Evolutionary conservation across 1,139 yeast genomes (phyloP).

Genomic region (Dujonia santamariae): DNA sequence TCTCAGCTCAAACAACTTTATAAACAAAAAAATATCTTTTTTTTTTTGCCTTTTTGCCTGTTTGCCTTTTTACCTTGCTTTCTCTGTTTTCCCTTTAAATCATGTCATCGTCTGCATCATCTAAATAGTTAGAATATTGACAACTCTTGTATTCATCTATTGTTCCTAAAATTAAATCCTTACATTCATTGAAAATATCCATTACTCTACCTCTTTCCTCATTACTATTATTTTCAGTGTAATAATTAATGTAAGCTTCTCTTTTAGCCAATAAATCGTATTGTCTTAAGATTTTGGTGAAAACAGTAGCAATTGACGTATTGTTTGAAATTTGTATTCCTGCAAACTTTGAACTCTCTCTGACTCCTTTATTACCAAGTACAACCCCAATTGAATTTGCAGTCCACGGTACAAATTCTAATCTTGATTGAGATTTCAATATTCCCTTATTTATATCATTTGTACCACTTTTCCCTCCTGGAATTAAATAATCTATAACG

Average conservation of each 20-base stretch:
- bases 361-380: slow-evolving; percentile 5
- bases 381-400: slow-evolving; percentile 80
- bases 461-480: slow-evolving; percentile 50
- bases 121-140: slow-evolving; percentile 53
- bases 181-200: slow-evolving; percentile 76
- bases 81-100: slow-evolving; percentile 5
- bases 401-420: slow-evolving; percentile 84
- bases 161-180: slow-evolving; percentile 65
- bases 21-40: not conserved
- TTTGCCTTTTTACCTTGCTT: not conserved
- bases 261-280: slow-evolving; percentile 78
- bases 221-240: slow-evolving; percentile 51
- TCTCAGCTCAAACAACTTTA: too few species aligned
- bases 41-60: not conserved
- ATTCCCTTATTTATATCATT: slow-evolving; percentile 81
- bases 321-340: slow-evolving; percentile 82
- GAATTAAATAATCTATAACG: slow-evolving; percentile 73
- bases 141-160: slow-evolving; percentile 72
- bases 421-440: slow-evolving; percentile 71
- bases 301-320: slow-evolving; percentile 64
- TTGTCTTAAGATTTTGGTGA: slow-evolving; percentile 67
- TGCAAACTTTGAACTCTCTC: slow-evolving; percentile 38
- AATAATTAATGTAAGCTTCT: slow-evolving; percentile 82
- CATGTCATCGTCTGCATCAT: slow-evolving; percentile 30
- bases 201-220: slow-evolving; percentile 46